Conservation (phyloP, 2,329 filamentous ascomycete species). For the Tolypocladium ovalisporum region DNA sequence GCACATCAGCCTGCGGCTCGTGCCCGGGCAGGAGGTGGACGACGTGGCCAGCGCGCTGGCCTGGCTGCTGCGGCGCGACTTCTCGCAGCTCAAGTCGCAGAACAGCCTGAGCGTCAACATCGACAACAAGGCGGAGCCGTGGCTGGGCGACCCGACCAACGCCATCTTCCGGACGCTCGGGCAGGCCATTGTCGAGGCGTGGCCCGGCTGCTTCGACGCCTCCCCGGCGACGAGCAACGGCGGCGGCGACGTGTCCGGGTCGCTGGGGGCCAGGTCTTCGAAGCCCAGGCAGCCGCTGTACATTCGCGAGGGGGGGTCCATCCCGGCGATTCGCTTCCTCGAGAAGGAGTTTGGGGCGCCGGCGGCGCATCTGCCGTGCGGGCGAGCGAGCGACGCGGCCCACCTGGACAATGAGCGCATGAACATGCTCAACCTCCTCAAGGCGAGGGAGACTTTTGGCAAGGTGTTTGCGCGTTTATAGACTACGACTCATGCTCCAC, state of each 20-base stretch:
- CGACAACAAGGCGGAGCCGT: constrained; percentile 89
- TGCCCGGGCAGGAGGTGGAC: constrained; percentile 83
- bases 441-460: constrained; percentile 84
- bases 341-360: constrained; percentile 91
- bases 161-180: constrained; percentile 86
- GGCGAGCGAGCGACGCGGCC: constrained; percentile 85
- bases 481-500: too few species aligned
- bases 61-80: constrained; percentile 58
- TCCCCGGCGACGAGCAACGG: constrained; percentile 3
- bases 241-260: background rate
- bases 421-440: constrained; percentile 75
- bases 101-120: constrained; percentile 76
- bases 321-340: constrained; percentile 85
- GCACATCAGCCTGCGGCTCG: constrained; percentile 79
- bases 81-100: constrained; percentile 62
- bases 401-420: constrained; percentile 95
- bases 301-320: constrained; percentile 90
- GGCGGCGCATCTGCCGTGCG: constrained; percentile 86
- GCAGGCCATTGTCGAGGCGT: constrained; percentile 72
- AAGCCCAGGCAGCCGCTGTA: constrained; percentile 62
- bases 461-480: constrained; percentile 66
- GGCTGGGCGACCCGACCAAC: constrained; percentile 86
- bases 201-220: constrained; percentile 49
- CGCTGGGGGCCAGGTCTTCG: background rate
- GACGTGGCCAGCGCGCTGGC: constrained; percentile 60